Evolutionary conservation across 139 green algal species (phyloP), one percentile per base, ranked within the genome.

Genomic region (Trebouxia sp.): DNA sequence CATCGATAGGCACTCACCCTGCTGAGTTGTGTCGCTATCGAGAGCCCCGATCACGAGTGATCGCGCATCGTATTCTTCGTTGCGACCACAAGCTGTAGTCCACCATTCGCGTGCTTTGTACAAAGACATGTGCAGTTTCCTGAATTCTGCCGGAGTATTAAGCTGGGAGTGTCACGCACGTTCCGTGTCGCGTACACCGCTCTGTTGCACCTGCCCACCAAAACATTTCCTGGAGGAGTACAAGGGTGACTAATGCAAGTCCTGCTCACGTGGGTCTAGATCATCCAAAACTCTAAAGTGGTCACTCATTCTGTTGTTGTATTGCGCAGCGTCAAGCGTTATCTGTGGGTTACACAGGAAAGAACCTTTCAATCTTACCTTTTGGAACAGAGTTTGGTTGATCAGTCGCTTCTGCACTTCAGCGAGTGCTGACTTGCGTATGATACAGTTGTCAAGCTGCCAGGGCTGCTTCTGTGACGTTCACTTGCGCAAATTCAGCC

Each of bases 51-150:
- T 77, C 41, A 51, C 42, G 26, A 77, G 24, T 37, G 41, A 56
- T 55, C 43, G 24, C 39, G 69, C 26, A 38, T 51, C 69, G n/a
- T 38, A 77, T 22, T 56, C 69, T 37, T 77, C 69, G 20, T 37
- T 41, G 30, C 26, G 35, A 22, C 69, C 69, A 30, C 69, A 77
- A 6, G 39, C 39, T 24, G 69, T 56, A 22, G 17, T 77, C 69
- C 69, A 77, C 69, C 69, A 77, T 24, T 77, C 69, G 26, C 43
- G 42, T 12, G 69, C 69, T 39, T 77, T 55, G 5, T 56, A 77
- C 20, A 77, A 10, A 12, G 69, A 77, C 69, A 77, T 77, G 15
- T n/a, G 12, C 37, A 30, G 38, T 30, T 14, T 11, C 14, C 17
- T 48, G 10, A 48, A 30, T 6, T 24, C 15, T 58, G 20, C 3